Base-by-base conservation (phyloP, 805 yeast species). In the Candida michaelii region DNA sequence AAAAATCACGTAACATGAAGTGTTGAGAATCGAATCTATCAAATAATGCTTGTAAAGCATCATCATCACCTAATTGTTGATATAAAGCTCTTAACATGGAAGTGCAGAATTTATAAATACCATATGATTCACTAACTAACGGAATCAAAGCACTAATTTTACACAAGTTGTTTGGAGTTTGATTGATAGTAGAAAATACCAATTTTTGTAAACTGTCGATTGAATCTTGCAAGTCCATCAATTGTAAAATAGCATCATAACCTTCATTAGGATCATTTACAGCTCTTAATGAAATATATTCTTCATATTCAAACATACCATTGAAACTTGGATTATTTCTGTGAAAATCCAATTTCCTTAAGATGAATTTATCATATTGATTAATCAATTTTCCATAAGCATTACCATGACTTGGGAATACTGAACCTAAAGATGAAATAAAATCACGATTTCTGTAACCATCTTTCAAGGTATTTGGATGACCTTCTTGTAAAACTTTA, bases 401-500 rank as follows among this genome's bases (percentile, higher is more conserved):
- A 39, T 64, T 67, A 3, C 70, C 69, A 8, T 60, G 65, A 24
- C 57, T 46, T 11, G 75, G 69, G 40, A 72, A 69, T 6, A 78
- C 72, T 31, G 89, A 73, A 2, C 82, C 83, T 43, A 93, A 70
- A 13, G 89, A 77, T 42, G 82, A 78, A 36, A 91, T 72, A 83
- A 95, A 91, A 40, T 81, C 85, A 39, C 81, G 69, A 59, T 89
- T 88, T 47, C 80, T 73, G 55, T 80, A 85, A 1, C 89, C 97
- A 54, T 89, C 97, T 39, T 78, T 73, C 54, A 91, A 66, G 5
- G 88, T 82, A 19, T 87, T 76, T 11, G 89, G 89, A 60, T 91
- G 98, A n/a, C 99, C 99, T 63, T 91, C 99, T 61, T 93, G 98
- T n/a, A 91, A 67, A 5, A 93, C 91, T 56, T 91, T 90, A 56